Percentiles rank a stretch among this genome's conserved stretches.
Evolutionary conservation across 352 stramenopile genomes (phyloP).

Genomic region (Pythium brachiatum): DNA sequence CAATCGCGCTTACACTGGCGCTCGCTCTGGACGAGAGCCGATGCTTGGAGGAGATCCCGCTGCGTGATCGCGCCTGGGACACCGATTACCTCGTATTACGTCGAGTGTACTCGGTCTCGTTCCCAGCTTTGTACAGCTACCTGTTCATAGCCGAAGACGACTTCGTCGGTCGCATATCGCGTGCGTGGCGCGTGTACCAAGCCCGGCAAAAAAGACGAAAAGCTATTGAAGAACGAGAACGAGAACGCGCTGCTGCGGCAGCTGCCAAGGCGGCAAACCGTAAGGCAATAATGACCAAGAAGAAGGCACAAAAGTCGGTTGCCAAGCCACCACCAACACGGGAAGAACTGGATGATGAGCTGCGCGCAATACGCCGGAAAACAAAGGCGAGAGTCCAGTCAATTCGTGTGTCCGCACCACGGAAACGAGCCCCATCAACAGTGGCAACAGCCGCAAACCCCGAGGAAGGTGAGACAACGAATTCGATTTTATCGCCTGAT

Average conservation of each 20-base stretch:
- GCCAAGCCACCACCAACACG: neutral
- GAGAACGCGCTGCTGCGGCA: neutral
- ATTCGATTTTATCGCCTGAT: neutral
- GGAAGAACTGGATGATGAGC: neutral
- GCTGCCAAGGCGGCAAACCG: neutral
- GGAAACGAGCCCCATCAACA: neutral
- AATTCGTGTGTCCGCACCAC: neutral
- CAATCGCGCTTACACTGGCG: constrained; percentile 14
- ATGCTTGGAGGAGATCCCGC: neutral
- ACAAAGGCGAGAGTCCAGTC: constrained; percentile 21
- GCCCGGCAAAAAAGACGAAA: neutral
- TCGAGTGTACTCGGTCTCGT: constrained; percentile 2
- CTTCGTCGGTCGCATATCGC: constrained; percentile 13
- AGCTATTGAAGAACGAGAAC: constrained; percentile 7
- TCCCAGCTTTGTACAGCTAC: constrained; percentile 16
- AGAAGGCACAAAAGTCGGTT: constrained; percentile 1
- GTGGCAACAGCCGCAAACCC: neutral
- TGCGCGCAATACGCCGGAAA: constrained; percentile 4
- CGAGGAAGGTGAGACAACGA: neutral
- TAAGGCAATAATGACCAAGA: neutral
- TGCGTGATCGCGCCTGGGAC: constrained; percentile 6
- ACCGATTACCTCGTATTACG: constrained; percentile 15
- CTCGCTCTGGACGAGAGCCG: neutral
- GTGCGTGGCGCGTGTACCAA: constrained; percentile 15
- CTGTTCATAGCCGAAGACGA: constrained; percentile 18